Percentiles rank a stretch among this genome's conserved stretches.
Evolutionary conservation across 176 grass and related monocot species (phyloP).

Genomic region (Dactylis glomerata): DNA sequence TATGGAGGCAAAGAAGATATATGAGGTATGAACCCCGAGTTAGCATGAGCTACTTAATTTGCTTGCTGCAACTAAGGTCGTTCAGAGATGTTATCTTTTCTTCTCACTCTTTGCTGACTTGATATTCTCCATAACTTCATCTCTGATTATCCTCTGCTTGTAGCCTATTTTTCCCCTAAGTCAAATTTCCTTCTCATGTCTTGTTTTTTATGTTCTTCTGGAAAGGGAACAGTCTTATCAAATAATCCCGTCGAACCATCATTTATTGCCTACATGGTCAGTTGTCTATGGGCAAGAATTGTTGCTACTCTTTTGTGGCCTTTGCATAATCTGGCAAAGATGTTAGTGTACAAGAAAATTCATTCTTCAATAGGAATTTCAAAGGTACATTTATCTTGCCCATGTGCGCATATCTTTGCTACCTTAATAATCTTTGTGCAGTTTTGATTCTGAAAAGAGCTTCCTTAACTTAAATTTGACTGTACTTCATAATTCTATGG

Average conservation of each 20-base stretch:
- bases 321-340: conserved; percentile 87
- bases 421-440: not conserved
- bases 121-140: not conserved
- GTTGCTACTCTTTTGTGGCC: conserved; percentile 65
- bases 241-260: conserved; percentile 48
- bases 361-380: conserved; percentile 83
- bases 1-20: conserved; percentile 81
- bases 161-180: conserved; percentile 25
- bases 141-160: not conserved
- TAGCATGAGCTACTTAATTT: not conserved
- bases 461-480: conserved; percentile 12
- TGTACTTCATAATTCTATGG: conserved; percentile 25
- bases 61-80: not conserved
- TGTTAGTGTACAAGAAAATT: conserved; percentile 84
- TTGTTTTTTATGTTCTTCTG: conserved; percentile 22
- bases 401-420: not conserved
- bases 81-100: conserved; percentile 6
- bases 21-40: conserved; percentile 50
- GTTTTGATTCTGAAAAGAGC: conserved; percentile 9
- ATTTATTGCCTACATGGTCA: conserved; percentile 39
- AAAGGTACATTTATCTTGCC: conserved; percentile 52
- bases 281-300: conserved; percentile 71
- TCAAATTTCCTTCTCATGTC: not conserved
- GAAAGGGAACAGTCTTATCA: conserved; percentile 72
- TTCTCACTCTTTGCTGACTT: conserved; percentile 7